These are phyloP conservation scores for Cyberlindnera bimundalis DNA, from an alignment of 805 yeast species.

Conservation along the genomic window DNA sequence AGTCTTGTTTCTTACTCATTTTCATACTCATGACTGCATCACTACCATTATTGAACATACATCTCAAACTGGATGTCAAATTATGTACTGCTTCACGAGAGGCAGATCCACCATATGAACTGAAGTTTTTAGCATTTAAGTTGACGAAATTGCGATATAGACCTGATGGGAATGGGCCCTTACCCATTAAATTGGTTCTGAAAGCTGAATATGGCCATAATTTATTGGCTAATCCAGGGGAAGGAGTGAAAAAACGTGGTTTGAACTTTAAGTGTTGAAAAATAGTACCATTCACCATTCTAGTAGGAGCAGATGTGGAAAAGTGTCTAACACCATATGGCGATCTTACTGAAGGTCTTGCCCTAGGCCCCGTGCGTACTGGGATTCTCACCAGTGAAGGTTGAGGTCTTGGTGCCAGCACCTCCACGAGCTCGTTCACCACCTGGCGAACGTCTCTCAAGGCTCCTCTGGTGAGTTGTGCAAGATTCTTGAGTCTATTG, in stretches of 20 bases:
- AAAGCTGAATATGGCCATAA: conserved; percentile 28
- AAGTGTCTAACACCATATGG: conserved; percentile 29
- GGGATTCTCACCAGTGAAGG: conserved; percentile 38
- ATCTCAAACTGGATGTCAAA: conserved; percentile 48
- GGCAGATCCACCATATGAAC: conserved; percentile 34
- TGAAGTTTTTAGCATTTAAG: conserved; percentile 37
- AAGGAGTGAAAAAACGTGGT: conserved; percentile 6
- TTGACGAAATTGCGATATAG: conserved; percentile 35
- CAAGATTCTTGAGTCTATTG: conserved; percentile 39
- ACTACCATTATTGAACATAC: conserved; percentile 32
- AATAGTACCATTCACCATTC: conserved; percentile 8
- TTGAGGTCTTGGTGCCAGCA: conserved; percentile 33
- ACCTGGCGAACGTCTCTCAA: conserved; percentile 45
- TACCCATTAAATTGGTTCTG: conserved; percentile 19
- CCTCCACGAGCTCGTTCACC: conserved; percentile 42
- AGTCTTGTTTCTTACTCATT: conserved; percentile 7
- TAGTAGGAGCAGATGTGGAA: conserved; percentile 13
- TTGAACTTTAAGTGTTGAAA: conserved; percentile 9
- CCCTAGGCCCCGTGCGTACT: conserved; percentile 26
- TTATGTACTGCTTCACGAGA: conserved; percentile 58
- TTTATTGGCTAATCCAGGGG: conserved; percentile 11
- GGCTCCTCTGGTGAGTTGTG: conserved; percentile 43
- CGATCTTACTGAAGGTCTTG: conserved; percentile 13
- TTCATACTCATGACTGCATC: conserved; percentile 25
- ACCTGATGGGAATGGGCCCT: conserved; percentile 27